Evolutionary conservation across 345 rosid genomes (phyloP).

Genomic region (Stellera chamaejasme): DNA sequence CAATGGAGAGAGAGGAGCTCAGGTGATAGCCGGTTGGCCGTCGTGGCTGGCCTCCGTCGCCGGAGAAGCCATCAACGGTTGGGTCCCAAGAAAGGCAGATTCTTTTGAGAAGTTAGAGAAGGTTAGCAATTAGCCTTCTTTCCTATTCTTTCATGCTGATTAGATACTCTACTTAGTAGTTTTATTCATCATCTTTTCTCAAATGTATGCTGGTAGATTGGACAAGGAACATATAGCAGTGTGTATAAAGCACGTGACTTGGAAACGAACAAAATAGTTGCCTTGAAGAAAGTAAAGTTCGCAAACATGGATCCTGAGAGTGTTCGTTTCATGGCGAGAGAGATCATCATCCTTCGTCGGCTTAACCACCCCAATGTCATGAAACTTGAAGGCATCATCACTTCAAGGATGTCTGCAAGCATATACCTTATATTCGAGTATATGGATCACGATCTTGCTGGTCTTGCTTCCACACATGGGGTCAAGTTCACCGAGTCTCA

Average conservation of each 20-base stretch:
- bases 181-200: not conserved
- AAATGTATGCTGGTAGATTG: conserved; percentile 35
- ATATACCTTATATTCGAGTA: conserved; percentile 59
- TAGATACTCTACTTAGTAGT: too few relatives aligned
- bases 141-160: not conserved
- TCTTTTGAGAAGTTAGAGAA: conserved; percentile 92
- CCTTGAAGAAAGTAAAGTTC: conserved; percentile 64
- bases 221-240: conserved; percentile 81
- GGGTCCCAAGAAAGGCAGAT: conserved; percentile 85
- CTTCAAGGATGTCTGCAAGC: conserved; percentile 53
- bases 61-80: conserved; percentile 93
- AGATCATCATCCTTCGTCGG: conserved; percentile 47
- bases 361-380: conserved; percentile 68
- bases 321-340: conserved; percentile 72
- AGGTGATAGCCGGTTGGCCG: conserved; percentile 94
- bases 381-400: conserved; percentile 71
- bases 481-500: conserved; percentile 52
- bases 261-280: conserved; percentile 53
- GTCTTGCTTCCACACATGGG: conserved; percentile 45
- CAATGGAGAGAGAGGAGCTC: conserved; percentile 63
- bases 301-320: conserved; percentile 72
- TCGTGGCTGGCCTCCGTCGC: conserved; percentile 88
- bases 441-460: conserved; percentile 74
- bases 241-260: conserved; percentile 64
- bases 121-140: conserved; percentile 30